Evolutionary conservation across 169 alveolate species (phyloP).

Genomic region (Eimeria falciformis): DNA sequence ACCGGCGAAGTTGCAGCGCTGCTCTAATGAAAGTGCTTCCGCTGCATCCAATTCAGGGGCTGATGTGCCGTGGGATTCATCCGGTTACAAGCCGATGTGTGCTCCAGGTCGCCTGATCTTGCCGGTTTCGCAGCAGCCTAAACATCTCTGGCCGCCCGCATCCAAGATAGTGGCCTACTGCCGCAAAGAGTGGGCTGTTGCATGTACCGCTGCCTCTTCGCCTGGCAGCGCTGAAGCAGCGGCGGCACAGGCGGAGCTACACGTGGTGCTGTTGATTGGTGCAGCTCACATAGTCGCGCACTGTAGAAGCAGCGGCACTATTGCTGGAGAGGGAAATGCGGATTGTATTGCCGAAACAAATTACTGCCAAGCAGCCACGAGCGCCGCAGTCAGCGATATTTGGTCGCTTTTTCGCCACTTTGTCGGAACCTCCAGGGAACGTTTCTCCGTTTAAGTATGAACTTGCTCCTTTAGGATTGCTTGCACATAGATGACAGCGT

Average conservation of each 20-base stretch:
- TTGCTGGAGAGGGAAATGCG: background rate
- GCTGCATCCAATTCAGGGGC: no score
- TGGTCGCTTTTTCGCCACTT: background rate
- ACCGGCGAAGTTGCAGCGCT: no score
- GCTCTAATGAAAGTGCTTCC: no score
- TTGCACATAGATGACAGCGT: background rate
- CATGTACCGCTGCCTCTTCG: background rate
- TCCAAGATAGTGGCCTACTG: background rate
- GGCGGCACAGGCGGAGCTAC: background rate
- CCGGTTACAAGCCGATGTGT: no score
- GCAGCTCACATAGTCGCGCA: constrained; percentile 8
- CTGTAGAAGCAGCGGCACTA: background rate
- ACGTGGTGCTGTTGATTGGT: background rate
- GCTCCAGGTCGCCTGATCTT: background rate
- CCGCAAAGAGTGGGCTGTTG: background rate
- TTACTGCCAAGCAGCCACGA: background rate
- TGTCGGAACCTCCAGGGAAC: background rate
- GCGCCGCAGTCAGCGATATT: background rate
- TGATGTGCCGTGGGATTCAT: no score
- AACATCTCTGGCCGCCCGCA: constrained; percentile 1
- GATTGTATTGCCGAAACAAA: background rate
- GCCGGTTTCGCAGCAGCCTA: constrained; percentile 1
- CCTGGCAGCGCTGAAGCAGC: background rate
- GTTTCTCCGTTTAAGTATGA: background rate
- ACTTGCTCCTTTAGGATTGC: background rate